These are phyloP conservation scores for Acrocalymma vagum DNA, from an alignment of 2,329 filamentous ascomycete species.

Conservation along the genomic window DNA sequence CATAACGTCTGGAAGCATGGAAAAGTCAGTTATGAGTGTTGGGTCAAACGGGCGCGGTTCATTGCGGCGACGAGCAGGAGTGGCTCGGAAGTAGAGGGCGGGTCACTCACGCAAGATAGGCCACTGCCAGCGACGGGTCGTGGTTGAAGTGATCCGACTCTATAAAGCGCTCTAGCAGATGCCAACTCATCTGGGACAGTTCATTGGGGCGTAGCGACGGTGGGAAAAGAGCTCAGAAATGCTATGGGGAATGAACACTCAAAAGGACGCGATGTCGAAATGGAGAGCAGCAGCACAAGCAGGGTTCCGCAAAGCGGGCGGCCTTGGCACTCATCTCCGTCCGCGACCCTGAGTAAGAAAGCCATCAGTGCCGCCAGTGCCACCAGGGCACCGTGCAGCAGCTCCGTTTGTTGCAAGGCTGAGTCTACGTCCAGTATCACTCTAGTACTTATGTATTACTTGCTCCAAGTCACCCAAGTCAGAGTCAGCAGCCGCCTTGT, in stretches of 20 bases:
- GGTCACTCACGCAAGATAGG: conserved; percentile 80
- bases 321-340: background rate
- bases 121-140: conserved; percentile 87
- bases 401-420: too few species aligned
- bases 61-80: conserved; percentile 31
- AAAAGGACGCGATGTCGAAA: conserved; percentile 28
- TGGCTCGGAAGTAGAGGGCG: conserved; percentile 28
- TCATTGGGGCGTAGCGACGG: conserved; percentile 43
- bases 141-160: conserved; percentile 95
- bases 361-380: too few species aligned
- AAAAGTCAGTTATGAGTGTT: conserved; percentile 11
- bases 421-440: too few species aligned
- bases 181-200: conserved; percentile 69
- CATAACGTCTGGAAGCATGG: conserved; percentile 73
- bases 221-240: conserved; percentile 20
- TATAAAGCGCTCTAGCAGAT: conserved; percentile 88
- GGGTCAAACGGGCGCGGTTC: conserved; percentile 14
- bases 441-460: too few species aligned
- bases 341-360: too few species aligned
- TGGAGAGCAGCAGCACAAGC: conserved; percentile 10
- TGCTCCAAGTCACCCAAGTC: too few species aligned
- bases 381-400: too few species aligned
- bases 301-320: conserved; percentile 5
- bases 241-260: conserved; percentile 20
- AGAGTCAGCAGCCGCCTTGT: too few species aligned